These are phyloP conservation scores for Lycium ferocissimum DNA, from an alignment of 257 asterid species.

Conservation along the genomic window DNA sequence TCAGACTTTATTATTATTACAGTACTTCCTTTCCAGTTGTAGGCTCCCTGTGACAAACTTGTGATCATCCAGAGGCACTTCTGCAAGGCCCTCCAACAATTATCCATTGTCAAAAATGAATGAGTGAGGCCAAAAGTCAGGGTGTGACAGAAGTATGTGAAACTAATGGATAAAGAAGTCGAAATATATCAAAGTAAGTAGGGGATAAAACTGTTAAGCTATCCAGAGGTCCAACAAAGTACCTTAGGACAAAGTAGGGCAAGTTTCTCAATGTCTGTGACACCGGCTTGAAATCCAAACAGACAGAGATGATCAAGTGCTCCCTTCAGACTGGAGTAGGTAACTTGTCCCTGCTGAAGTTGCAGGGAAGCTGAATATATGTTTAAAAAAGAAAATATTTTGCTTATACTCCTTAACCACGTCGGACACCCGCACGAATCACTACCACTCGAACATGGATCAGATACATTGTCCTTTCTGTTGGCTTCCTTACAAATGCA, in stretches of 20 bases:
- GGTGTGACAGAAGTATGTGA: not conserved
- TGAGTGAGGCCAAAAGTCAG: not conserved
- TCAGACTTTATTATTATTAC: slow-evolving; percentile 1
- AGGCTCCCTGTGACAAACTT: slow-evolving; percentile 2
- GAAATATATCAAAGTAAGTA: not conserved
- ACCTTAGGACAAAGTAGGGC: slow-evolving; percentile 82
- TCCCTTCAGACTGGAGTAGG: slow-evolving; percentile 45
- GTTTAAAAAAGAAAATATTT: slow-evolving; percentile 62
- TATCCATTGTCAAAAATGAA: not conserved
- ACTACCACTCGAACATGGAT: slow-evolving; percentile 42
- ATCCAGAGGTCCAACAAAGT: slow-evolving; percentile 33
- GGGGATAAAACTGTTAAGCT: slow-evolving; percentile 2
- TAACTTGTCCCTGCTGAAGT: slow-evolving; percentile 51
- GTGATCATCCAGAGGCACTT: not conserved
- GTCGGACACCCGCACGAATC: slow-evolving; percentile 66
- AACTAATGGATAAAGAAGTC: not conserved
- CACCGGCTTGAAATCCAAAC: slow-evolving; percentile 55
- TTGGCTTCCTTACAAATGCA: slow-evolving; percentile 56
- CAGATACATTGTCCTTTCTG: slow-evolving; percentile 35
- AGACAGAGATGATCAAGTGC: slow-evolving; percentile 57
- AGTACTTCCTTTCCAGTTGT: not conserved
- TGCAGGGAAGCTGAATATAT: slow-evolving; percentile 69
- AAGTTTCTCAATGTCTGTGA: slow-evolving; percentile 64
- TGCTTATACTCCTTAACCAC: slow-evolving; percentile 73
- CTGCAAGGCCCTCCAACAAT: not conserved